Evolutionary conservation across 2,329 filamentous ascomycete species (phyloP).

Genomic region (Pseudocercospora ulei): DNA sequence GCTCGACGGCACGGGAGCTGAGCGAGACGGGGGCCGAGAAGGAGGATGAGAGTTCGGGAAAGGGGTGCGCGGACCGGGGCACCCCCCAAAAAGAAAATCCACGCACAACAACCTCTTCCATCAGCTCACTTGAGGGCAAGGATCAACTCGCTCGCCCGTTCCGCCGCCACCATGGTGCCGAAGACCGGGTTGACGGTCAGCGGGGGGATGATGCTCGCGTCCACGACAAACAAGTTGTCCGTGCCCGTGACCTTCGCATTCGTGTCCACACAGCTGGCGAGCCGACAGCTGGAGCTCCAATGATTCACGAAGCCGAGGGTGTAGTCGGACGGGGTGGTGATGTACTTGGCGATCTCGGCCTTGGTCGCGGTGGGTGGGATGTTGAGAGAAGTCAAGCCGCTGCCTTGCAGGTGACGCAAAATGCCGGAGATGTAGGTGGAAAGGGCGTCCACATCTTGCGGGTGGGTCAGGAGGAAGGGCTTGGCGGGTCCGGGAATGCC

Average conservation of each 20-base stretch:
- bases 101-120: no score
- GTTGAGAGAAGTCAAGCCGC: slow-evolving; percentile 43
- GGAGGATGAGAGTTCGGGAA: no score
- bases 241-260: slow-evolving; percentile 44
- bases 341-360: slow-evolving; percentile 44
- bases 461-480: slow-evolving; percentile 44
- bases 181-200: slow-evolving; percentile 49
- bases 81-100: no score
- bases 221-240: slow-evolving; percentile 45
- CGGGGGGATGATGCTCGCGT: slow-evolving; percentile 44
- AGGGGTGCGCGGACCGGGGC: no score
- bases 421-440: slow-evolving; percentile 45
- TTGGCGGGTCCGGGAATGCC: slow-evolving; percentile 48
- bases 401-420: slow-evolving; percentile 40
- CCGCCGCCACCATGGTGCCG: slow-evolving; percentile 47
- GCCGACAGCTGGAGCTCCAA: slow-evolving; percentile 46
- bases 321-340: slow-evolving; percentile 43
- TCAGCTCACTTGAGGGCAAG: slow-evolving; percentile 28
- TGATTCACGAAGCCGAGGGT: slow-evolving; percentile 46
- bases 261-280: slow-evolving; percentile 44
- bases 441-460: slow-evolving; percentile 43
- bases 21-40: no score
- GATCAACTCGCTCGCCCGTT: slow-evolving; percentile 46
- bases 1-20: no score
- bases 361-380: slow-evolving; percentile 41